phyloP scores from a whole-genome alignment of 768 basidiomycete species.

The Pleurotus cornucopiae region DNA sequence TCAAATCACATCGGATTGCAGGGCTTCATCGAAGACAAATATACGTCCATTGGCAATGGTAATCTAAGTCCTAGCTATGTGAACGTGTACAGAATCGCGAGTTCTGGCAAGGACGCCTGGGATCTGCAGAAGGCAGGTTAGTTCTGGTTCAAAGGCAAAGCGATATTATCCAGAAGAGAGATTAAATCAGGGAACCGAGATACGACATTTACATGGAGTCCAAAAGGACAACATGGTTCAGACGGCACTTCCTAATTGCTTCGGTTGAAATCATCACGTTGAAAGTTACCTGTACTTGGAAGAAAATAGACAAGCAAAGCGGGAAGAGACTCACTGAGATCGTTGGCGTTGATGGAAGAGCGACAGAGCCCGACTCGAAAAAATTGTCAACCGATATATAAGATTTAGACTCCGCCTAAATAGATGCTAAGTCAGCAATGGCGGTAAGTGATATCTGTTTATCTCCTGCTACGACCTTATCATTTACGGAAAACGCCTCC shows the following conservation, averaged over 20 bases:
- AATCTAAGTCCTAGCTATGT: background rate
- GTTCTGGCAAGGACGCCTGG: no score
- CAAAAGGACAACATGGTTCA: conserved; percentile 32
- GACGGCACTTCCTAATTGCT: conserved; percentile 58
- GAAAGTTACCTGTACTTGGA: no score
- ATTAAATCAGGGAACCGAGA: conserved; percentile 50
- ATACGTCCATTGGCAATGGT: background rate
- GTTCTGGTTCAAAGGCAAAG: background rate
- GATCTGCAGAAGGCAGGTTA: background rate
- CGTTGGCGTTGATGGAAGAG: background rate
- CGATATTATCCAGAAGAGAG: background rate
- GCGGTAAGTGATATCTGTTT: background rate
- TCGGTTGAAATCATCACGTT: conserved; percentile 44
- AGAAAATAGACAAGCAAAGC: conserved; percentile 6
- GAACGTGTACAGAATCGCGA: background rate
- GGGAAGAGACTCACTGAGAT: conserved; percentile 5
- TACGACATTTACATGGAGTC: conserved; percentile 29
- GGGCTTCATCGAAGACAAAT: no score
- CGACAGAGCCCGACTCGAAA: background rate
- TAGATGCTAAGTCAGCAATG: conserved; percentile 9
- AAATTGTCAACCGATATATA: background rate
- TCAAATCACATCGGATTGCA: no score
- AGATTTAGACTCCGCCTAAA: conserved; percentile 1
- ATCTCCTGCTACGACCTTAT: conserved; percentile 4
- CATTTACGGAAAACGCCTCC: conserved; percentile 5